Conservation (phyloP, 352 stramenopile species). For the Pythium grandisporangium region DNA sequence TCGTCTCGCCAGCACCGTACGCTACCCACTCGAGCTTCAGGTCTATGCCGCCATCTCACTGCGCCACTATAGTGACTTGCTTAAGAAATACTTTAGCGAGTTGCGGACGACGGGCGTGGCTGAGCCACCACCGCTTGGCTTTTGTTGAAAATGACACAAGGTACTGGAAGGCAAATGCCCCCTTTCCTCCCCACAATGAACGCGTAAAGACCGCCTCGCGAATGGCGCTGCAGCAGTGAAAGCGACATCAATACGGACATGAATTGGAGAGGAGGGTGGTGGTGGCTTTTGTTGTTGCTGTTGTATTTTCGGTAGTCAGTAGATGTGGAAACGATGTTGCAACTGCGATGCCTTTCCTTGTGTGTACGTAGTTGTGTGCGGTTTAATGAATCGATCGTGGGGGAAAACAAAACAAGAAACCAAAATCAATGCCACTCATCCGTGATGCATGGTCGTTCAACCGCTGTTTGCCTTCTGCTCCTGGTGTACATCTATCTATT, state of each 20-base stretch:
- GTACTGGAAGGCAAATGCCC: background rate
- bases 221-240: too few species aligned
- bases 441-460: too few species aligned
- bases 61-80: constrained; percentile 45
- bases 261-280: too few species aligned
- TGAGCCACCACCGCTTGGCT: constrained; percentile 42
- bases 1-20: constrained; percentile 37
- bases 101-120: constrained; percentile 30
- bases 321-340: background rate
- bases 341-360: too few species aligned
- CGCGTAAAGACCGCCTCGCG: too few species aligned
- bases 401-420: background rate
- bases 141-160: background rate
- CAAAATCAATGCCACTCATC: background rate
- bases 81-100: constrained; percentile 63
- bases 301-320: background rate
- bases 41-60: constrained; percentile 52
- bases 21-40: constrained; percentile 41
- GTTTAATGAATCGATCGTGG: background rate
- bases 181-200: too few species aligned
- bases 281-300: background rate
- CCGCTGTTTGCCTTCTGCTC: too few species aligned
- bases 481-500: too few species aligned
- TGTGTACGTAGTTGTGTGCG: too few species aligned
- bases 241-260: too few species aligned